phyloP scores from a whole-genome alignment of 148 eudicot species.

The Rhododendron mucronatum region DNA sequence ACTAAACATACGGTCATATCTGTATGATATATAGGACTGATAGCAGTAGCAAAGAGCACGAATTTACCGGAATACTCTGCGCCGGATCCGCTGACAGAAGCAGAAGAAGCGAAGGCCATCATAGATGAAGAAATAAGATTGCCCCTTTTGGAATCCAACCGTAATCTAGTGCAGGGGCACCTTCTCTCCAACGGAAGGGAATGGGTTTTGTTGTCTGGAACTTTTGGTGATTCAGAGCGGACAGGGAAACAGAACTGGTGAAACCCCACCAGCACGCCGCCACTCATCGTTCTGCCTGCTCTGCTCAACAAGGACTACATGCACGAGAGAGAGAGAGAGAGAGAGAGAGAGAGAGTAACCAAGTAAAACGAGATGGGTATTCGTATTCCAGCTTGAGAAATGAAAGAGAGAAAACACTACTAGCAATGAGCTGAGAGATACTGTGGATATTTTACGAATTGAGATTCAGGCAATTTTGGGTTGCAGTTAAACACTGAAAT shows the following conservation, averaged over 20 bases:
- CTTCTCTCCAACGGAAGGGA: neutral
- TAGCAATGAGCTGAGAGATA: too few relatives aligned
- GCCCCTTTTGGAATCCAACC: constrained; percentile 9
- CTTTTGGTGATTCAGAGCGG: neutral
- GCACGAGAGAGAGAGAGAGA: neutral
- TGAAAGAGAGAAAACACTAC: too few relatives aligned
- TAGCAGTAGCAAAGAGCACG: neutral
- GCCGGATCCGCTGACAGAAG: constrained; percentile 37
- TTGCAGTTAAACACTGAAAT: neutral
- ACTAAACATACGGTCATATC: neutral
- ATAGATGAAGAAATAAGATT: constrained; percentile 5
- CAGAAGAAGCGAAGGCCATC: constrained; percentile 45
- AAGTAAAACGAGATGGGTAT: neutral
- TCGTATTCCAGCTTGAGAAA: neutral
- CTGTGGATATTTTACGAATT: too few relatives aligned
- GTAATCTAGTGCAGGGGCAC: neutral
- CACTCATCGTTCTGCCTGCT: neutral
- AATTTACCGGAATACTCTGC: constrained; percentile 42
- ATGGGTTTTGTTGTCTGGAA: neutral
- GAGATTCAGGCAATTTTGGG: neutral
- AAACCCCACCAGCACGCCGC: neutral
- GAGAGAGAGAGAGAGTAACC: neutral
- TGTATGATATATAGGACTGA: neutral
- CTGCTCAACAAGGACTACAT: neutral
- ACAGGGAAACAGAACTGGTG: neutral